Base-by-base conservation (phyloP, 2,329 filamentous ascomycete species). In the Sporothrix humicola region DNA sequence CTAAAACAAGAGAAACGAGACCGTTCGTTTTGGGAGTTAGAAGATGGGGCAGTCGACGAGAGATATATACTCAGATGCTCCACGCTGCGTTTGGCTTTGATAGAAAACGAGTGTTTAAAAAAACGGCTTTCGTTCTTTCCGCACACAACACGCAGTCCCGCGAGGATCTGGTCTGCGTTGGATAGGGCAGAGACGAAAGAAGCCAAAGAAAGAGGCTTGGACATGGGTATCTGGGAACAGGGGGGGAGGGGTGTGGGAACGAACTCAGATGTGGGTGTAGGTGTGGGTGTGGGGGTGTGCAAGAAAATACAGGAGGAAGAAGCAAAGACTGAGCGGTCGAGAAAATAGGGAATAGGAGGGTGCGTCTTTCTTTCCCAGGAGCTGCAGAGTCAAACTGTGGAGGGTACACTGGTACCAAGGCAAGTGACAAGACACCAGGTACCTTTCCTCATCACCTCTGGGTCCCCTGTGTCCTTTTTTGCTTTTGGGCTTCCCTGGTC, bases 41-140 rank as follows among this genome's bases (percentile, higher is more conserved):
- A 69, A 71, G 56, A 74, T 73, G 73, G 72, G 74, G 72, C 69
- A 63, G 37, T 69, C 69, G 70, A 48, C 69, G 73, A 71, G 74
- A 74, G 74, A 76, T 76, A 76, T 76, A 76, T 73, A 73, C 61
- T 65, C 71, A 72, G 63, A 65, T 65, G 69, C 69, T 72, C 59
- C 58, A 72, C 44, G 63, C 46, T 48, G 61, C 26, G 71, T 68
- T 65, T 66, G 63, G 20, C 54, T 13, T 23, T 58, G 54, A 69
- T 71, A 69, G 69, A 65, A 52, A 13, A 54, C 26, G 52, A 68
- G 37, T 37, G 31, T 37, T 37, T 9, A 63, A 69, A 69, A 54
- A 42, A 52, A 69, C 20, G 52, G 54, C 37, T 26, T 59, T 63
- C 50, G 23, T 50, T 50, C 26, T 20, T 72, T 61, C 65, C 59